Base-by-base conservation (phyloP, 2,329 filamentous ascomycete species). In the Apiospora phragmitis region DNA sequence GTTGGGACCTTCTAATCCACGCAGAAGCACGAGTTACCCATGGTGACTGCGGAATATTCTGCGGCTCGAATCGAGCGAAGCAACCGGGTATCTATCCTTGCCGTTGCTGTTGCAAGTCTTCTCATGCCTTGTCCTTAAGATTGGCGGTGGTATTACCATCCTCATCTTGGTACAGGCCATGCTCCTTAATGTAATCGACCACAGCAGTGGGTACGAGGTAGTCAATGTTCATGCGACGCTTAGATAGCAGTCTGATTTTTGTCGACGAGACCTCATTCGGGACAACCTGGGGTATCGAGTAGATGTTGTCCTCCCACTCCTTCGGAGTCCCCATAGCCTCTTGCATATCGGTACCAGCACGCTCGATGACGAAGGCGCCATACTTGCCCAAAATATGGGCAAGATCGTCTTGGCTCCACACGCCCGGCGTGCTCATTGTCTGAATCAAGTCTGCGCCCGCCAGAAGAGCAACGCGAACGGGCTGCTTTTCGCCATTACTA, bases 221-320 rank as follows among this genome's bases (percentile, higher is more conserved):
- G 73, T 93, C 89, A 67, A 97, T 93, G 75, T 92, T 94, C 91
- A 96, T 93, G 74, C 94, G 90, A 77, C 92, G 88, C 77, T 92
- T 89, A 43, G 95, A 81, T 78, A 97, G 93, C 3, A 97, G 84
- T 55, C 95, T 90, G 72, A 97, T 95, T 83, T 97, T 91, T 16
- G 89, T 91, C 73, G 92, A 94, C 77, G 92, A 94, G 72, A 96
- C 91, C 76, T 96, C 93, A 80, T 95, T 95, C 74, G 93, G 91
- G 67, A 97, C 95, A 68, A 97, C 88, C 81, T 97, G 94, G 70
- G 93, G 92, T 73, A 97, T 95, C 69, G 97, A 92, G 78, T 94
- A 91, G 72, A 97, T 91, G 75, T 97, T 96, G 76, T 94, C 90
- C 77, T 94, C 91, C 89, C 92, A 98, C 72, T 90, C 89, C 79